Evolutionary conservation across 805 yeast species (phyloP).

Genomic region (Kurtzmaniella fragi): DNA sequence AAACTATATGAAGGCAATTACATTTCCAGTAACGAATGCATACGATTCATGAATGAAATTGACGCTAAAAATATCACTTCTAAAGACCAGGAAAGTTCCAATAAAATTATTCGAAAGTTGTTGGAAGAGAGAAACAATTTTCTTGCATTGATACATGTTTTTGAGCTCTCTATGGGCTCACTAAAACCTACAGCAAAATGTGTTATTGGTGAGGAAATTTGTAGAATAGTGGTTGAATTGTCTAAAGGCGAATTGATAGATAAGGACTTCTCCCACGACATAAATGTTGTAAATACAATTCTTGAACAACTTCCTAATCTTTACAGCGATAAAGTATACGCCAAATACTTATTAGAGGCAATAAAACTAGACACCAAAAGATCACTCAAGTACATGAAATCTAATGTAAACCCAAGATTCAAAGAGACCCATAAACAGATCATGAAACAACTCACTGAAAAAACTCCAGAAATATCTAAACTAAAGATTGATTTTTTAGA

Average conservation of each 20-base stretch:
- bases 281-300: slow-evolving; percentile 4
- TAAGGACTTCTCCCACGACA: background rate
- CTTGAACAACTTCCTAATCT: slow-evolving; percentile 12
- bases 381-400: slow-evolving; percentile 28
- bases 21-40: slow-evolving; percentile 6
- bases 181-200: slow-evolving; percentile 3
- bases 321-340: slow-evolving; percentile 19
- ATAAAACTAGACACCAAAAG: slow-evolving; percentile 21
- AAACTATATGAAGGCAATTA: slow-evolving; percentile 1
- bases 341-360: slow-evolving; percentile 26
- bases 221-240: slow-evolving; percentile 1
- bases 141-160: slow-evolving; percentile 2
- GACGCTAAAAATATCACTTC: slow-evolving; percentile 1
- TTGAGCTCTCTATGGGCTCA: background rate
- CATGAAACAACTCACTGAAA: slow-evolving; percentile 18
- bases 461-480: slow-evolving; percentile 12
- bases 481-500: slow-evolving; percentile 34
- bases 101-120: background rate
- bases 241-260: slow-evolving; percentile 1
- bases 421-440: slow-evolving; percentile 24
- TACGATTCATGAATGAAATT: slow-evolving; percentile 7
- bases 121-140: background rate
- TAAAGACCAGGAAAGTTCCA: slow-evolving; percentile 1
- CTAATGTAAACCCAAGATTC: slow-evolving; percentile 17
- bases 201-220: slow-evolving; percentile 2